Percentiles rank a stretch among this genome's conserved stretches.
phyloP scores from a whole-genome alignment of 1,284 basidiomycete species.

The Microstroma glucosiphilum region DNA sequence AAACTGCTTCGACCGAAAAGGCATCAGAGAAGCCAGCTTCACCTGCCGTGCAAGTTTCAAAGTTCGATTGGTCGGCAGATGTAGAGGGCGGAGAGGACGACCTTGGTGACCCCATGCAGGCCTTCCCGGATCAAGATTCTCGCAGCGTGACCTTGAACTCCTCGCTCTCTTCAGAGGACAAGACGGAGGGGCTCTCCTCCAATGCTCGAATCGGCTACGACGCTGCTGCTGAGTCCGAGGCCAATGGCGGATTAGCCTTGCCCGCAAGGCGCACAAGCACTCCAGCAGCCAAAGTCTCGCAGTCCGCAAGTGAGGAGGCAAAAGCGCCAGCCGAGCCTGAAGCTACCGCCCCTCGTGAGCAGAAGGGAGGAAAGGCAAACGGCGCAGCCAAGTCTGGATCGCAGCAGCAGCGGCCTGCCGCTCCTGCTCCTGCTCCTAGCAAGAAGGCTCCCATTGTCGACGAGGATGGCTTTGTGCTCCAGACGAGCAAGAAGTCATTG shows the following conservation, averaged over 20 bases:
- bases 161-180: too few species aligned
- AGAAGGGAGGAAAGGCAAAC: neutral
- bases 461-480: constrained; percentile 13
- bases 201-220: neutral
- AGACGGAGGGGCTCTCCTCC: too few species aligned
- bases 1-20: neutral
- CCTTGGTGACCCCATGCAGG: constrained; percentile 1
- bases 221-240: neutral
- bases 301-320: neutral
- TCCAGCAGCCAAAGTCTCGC: neutral
- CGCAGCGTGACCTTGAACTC: too few species aligned
- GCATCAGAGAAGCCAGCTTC: neutral
- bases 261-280: neutral
- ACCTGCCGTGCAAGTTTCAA: too few species aligned
- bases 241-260: neutral
- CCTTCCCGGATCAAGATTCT: neutral
- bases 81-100: constrained; percentile 5
- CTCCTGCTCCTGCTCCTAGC: constrained; percentile 9
- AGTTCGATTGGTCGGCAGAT: constrained; percentile 2
- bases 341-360: neutral
- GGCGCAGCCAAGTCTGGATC: neutral
- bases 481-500: constrained; percentile 7
- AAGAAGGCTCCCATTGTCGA: constrained; percentile 12
- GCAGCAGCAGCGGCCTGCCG: neutral
- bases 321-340: neutral